Evolutionary conservation across 2,329 filamentous ascomycete genomes (phyloP), one percentile per base, ranked within the genome.

Genomic region (Nemania sp.): DNA sequence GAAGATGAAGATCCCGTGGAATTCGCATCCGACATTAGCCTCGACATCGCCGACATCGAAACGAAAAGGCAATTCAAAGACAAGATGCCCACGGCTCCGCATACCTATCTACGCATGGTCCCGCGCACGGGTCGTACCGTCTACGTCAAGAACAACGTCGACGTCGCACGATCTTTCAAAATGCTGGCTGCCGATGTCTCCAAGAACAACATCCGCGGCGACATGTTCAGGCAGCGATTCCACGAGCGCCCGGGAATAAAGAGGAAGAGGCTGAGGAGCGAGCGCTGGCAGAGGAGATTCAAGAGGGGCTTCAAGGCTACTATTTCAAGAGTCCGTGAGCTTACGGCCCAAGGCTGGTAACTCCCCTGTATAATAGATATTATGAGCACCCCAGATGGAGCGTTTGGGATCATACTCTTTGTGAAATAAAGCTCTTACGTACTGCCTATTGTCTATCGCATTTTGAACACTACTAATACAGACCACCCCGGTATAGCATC

Each of bases 331-430:
- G 92, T 93, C 5, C 83, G 87, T 76, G 87, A 92, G 78, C 83
- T 97, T 81, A 91, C 88, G 73, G 87, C 83, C 77, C 92, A 96
- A 81, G 93, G 93, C 2, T 96, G 93, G 93, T 97, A 75, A 75
- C 55, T 52, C 55, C 15, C 29, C 51, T 73, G 71, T 74, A 72
- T 11, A 35, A 35, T 35, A 67, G 70, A 11, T 72, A 66, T 55
- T 24, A 59, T 22, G 45, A 64, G 58, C 49, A 43, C 32, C 55
- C 51, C 51, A 52, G 55, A 29, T 52, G 45, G 47, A 62, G 38
- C 47, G 27, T 66, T 27, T 57, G 49, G 29, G 60, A 32, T 18
- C 32, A n/a, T n/a, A 20, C 29, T 29, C 22, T 38, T 54, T 68
- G 61, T 67, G 41, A 68, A 60, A 71, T 58, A 66, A 55, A 65